phyloP scores from a whole-genome alignment of 768 basidiomycete species.

The Boletus coccyginus region DNA sequence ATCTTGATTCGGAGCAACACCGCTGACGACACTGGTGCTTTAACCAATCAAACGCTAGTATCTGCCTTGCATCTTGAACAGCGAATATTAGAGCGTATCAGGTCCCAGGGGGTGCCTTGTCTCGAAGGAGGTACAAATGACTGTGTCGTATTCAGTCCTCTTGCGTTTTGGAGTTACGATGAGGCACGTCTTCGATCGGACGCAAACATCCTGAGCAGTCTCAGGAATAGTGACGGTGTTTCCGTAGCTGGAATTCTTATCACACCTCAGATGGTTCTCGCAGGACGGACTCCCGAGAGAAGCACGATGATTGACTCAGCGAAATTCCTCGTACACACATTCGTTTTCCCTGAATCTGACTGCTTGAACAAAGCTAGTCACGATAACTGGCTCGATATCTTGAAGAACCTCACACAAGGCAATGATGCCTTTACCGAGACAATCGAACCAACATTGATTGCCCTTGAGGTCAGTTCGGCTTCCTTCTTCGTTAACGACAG shows the following conservation, averaged over 20 bases:
- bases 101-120: conserved; percentile 47
- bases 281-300: conserved; percentile 58
- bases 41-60: conserved; percentile 60
- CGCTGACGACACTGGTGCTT: conserved; percentile 44
- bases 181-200: conserved; percentile 51
- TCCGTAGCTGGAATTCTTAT: conserved; percentile 63
- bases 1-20: conserved; percentile 60
- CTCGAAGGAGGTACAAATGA: conserved; percentile 48
- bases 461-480: conserved; percentile 40
- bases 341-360: conserved; percentile 75
- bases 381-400: conserved; percentile 56
- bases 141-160: conserved; percentile 73
- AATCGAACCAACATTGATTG: conserved; percentile 43
- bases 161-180: conserved; percentile 73
- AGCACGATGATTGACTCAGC: conserved; percentile 58
- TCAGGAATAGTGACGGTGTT: conserved; percentile 50
- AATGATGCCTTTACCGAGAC: conserved; percentile 38
- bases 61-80: conserved; percentile 65
- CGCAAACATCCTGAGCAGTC: conserved; percentile 54
- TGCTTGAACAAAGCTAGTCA: conserved; percentile 66
- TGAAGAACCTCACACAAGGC: conserved; percentile 42
- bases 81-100: conserved; percentile 45
- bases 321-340: conserved; percentile 73
- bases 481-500: conserved; percentile 1
- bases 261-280: conserved; percentile 74